Evolutionary conservation across 495 filamentous ascomycete species (phyloP), one percentile per base, ranked within the genome.

Genomic region (Penicillium flavigenum): DNA sequence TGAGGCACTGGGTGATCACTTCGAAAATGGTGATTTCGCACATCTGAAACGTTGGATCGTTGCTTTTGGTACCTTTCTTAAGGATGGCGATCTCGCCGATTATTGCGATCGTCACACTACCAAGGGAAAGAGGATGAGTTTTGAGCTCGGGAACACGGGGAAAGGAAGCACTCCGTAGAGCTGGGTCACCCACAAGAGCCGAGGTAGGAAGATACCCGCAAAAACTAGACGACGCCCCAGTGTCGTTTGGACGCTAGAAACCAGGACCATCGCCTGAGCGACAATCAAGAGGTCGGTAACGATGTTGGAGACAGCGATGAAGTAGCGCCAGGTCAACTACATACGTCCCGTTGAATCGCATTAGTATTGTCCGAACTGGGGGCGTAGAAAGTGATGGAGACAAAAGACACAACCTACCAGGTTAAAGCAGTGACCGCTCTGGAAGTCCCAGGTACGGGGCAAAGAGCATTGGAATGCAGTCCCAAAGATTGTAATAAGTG

Each of bases 281-380:
- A 72, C 38, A 22, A 72, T 65, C 5, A 66, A 34, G 20, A 66
- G 26, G 46, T 71, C 66, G 11, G 68, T 71, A 7, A 60, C 53
- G 14, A 68, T 66, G 29, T 66, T 67, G 9, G 61, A 54, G 51
- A 50, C 26, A 26, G 51, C 24, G 31, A 69, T 29, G 49, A 64
- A 70, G 36, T 59, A 67, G n/a, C 50, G 59, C 65, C 68, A 69
- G 24, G 64, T 47, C 10, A 51, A 26, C 70, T 72, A 32, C 3
- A 51, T n/a, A 45, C 5, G 4, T 3, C 11, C 5, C 14, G 14
- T 19, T 38, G 12, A 5, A 19, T 31, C 11, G 50, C 11, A 50
- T 17, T 34, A 51, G 22, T 38, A 45, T 41, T 17, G 22, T 22
- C 4, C 24, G 26, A 39, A n/a, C 10, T 12, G 16, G 10, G 36